Conservation (phyloP, 345 rosid species). For the Melastoma malabathricum region DNA sequence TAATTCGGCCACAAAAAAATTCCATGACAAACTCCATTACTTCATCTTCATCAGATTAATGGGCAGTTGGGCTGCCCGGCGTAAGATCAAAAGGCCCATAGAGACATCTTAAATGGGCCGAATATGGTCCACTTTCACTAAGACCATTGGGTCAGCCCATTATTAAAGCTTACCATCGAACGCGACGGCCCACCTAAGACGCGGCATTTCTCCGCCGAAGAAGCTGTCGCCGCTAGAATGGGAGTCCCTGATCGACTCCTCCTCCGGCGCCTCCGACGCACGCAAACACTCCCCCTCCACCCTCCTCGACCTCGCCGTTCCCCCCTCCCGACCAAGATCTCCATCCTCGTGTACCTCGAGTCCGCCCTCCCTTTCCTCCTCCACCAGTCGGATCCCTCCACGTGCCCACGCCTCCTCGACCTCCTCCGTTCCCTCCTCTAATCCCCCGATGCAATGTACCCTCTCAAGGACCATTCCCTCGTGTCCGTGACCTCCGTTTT, state of each 20-base stretch:
- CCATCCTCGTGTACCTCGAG: constrained; percentile 70
- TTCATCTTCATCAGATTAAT: too few species aligned
- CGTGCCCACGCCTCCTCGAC: constrained; percentile 39
- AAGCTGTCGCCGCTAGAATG: constrained; percentile 60
- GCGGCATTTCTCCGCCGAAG: constrained; percentile 9
- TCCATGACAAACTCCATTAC: too few species aligned
- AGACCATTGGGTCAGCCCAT: too few species aligned
- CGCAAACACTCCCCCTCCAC: constrained; percentile 20
- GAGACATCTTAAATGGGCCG: too few species aligned
- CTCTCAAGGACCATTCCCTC: constrained; percentile 74
- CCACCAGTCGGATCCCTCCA: constrained; percentile 17
- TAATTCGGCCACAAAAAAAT: too few species aligned
- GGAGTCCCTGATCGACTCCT: constrained; percentile 68
- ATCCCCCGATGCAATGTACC: constrained; percentile 46
- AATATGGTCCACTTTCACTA: too few species aligned
- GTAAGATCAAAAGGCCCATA: too few species aligned
- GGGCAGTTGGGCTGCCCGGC: too few species aligned
- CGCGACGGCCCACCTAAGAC: too few species aligned
- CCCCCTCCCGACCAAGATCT: constrained; percentile 49
- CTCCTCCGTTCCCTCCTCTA: constrained; percentile 52
- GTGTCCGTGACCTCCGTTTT: constrained; percentile 64
- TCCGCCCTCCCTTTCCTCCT: constrained; percentile 24
- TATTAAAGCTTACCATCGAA: too few species aligned
- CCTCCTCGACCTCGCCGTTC: constrained; percentile 47
- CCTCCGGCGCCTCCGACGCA: constrained; percentile 51